Evolutionary conservation across 768 basidiomycete genomes (phyloP), one percentile per base, ranked within the genome.

Genomic region (Mycena belliarum): DNA sequence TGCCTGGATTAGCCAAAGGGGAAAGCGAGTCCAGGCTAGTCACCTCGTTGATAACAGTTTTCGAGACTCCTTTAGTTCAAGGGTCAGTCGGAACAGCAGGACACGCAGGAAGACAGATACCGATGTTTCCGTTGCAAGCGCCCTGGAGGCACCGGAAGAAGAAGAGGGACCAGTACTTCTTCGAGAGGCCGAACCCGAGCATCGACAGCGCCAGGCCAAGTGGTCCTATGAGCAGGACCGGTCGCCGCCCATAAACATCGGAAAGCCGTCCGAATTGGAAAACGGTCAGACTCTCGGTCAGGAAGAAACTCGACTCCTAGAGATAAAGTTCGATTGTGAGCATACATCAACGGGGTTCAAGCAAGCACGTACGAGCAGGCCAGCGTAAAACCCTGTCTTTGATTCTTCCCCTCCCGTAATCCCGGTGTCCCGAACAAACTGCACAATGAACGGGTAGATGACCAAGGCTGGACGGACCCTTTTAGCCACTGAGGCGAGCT

Each of bases 21-120:
- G 12, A 35, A 35, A 35, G n/a, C n/a, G n/a, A 35, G 14, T 4
- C 18, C 37, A 5, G 11, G 4, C 18, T 26, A 28, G 48, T 18
- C 51, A 79, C 78, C 72, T 83, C 82, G 20, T 74, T 79, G 29
- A 80, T 73, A 2, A 79, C 70, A 44, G 72, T 79, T 63, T 77
- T 81, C 5, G 76, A 65, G 4, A 80, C 78, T 6, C 78, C 79
- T 78, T 38, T 38, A 5, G 42, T 10, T 52, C 43, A 18, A 32
- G 41, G 26, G 35, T 20, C 29, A 32, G 21, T 15, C 14, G 40
- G 3, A 12, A 16, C 11, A 28, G 15, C 29, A 29, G 18, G 16
- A 15, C 6, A 40, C 25, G n/a, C 14, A 28, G 12, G 15, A 61
- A 18, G 5, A 35, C 12, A 59, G 14, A 16, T 52, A 69, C 71